phyloP scores from a whole-genome alignment of 257 asterid genomes.

The Agastache rugosa region DNA sequence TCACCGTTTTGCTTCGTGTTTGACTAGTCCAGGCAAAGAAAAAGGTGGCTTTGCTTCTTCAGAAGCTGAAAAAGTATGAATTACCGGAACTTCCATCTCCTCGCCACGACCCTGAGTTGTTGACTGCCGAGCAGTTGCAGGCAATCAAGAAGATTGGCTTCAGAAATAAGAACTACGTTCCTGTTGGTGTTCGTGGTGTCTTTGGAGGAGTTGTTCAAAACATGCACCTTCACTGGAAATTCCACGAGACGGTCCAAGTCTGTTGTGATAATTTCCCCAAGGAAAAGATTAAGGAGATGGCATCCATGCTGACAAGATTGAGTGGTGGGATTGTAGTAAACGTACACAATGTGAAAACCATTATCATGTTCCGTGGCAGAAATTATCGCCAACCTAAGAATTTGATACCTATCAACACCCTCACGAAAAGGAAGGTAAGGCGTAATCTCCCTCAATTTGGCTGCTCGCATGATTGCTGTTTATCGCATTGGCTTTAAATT shows the following conservation, averaged over 20 bases:
- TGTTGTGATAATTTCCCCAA: slow-evolving; percentile 94
- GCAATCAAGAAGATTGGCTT: slow-evolving; percentile 93
- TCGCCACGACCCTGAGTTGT: slow-evolving; percentile 92
- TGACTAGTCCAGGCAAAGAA: slow-evolving; percentile 86
- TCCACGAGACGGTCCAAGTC: slow-evolving; percentile 97
- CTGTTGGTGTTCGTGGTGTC: slow-evolving; percentile 99
- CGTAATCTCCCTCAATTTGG: slow-evolving; percentile 22
- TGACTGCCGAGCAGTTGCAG: slow-evolving; percentile 88
- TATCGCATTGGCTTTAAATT: not conserved
- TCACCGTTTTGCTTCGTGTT: slow-evolving; percentile 28
- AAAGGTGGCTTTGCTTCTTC: slow-evolving; percentile 93
- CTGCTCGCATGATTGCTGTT: slow-evolving; percentile 17
- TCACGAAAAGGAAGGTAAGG: slow-evolving; percentile 89
- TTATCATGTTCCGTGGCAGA: slow-evolving; percentile 96
- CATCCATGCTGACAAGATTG: slow-evolving; percentile 87
- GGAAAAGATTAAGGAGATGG: slow-evolving; percentile 95
- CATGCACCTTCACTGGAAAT: slow-evolving; percentile 99
- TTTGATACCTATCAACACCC: slow-evolving; percentile 93
- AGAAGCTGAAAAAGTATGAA: slow-evolving; percentile 93
- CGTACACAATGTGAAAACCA: slow-evolving; percentile 82
- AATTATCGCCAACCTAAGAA: slow-evolving; percentile 97
- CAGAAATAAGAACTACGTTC: slow-evolving; percentile 87
- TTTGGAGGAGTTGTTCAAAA: slow-evolving; percentile 98
- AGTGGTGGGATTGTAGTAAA: slow-evolving; percentile 94
- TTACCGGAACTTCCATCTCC: slow-evolving; percentile 95